A percentile compares a stretch with the other conserved stretches of the same genome.
Conservation (phyloP, 2,329 filamentous ascomycete genomes). For the Emmonsiellopsis sp. region DNA sequence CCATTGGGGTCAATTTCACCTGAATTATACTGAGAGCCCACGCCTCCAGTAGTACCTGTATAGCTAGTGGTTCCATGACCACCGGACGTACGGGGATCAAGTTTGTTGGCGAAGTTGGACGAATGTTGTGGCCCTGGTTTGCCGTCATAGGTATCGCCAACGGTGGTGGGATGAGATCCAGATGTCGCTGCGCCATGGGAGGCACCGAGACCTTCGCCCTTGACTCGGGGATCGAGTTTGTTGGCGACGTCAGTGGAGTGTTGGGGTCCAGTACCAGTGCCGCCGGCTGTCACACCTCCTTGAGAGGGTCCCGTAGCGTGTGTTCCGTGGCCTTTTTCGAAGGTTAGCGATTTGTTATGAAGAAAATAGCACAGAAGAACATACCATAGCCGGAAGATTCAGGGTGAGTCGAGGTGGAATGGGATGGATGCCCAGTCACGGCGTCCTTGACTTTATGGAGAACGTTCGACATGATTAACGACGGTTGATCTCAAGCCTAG, state of each 20-base stretch:
- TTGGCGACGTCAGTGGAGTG: slow-evolving; percentile 13
- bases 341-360: not conserved
- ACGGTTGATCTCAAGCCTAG: not conserved
- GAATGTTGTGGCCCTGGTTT: slow-evolving; percentile 26
- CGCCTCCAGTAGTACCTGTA: not conserved
- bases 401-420: slow-evolving; percentile 13
- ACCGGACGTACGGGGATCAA: slow-evolving; percentile 29
- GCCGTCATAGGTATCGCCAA: not conserved
- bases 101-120: slow-evolving; percentile 31
- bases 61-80: slow-evolving; percentile 10
- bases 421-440: slow-evolving; percentile 24
- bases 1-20: slow-evolving; percentile 1
- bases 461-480: slow-evolving; percentile 35
- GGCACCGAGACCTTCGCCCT: slow-evolving; percentile 5
- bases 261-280: not conserved
- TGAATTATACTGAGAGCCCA: not conserved
- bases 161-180: too few relatives aligned
- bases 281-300: not conserved
- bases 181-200: slow-evolving; percentile 1
- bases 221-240: slow-evolving; percentile 9
- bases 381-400: not conserved
- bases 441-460: slow-evolving; percentile 42
- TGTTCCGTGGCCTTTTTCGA: not conserved
- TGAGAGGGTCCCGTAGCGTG: not conserved
- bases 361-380: not conserved